Conservation (phyloP, 352 stramenopile species). For the Globisporangium radiosum region DNA sequence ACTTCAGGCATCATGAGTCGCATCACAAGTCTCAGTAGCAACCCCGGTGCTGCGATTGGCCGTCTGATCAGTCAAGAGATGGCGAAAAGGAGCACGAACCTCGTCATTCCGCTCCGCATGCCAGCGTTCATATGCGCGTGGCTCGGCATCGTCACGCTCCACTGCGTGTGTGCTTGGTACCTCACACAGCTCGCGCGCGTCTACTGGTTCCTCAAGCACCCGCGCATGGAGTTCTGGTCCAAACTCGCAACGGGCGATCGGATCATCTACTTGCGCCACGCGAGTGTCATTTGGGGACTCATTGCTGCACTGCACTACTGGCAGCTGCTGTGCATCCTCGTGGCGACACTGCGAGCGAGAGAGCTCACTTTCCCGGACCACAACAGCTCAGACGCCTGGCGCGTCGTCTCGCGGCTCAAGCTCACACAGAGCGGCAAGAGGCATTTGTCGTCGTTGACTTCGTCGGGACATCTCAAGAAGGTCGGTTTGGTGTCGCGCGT, state of each 20-base stretch:
- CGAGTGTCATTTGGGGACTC: not conserved
- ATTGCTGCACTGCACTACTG: constrained; percentile 2
- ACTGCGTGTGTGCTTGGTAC: constrained; percentile 6
- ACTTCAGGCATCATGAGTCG: no score
- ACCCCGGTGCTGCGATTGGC: no score
- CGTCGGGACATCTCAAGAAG: no score
- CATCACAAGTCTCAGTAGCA: no score
- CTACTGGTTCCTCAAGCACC: not conserved
- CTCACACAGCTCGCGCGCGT: not conserved
- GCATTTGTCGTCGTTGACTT: no score
- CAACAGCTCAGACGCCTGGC: not conserved
- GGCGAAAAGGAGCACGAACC: no score
- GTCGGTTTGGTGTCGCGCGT: no score
- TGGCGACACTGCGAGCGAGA: not conserved
- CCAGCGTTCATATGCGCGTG: constrained; percentile 2
- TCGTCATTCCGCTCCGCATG: no score
- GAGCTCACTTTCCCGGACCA: constrained; percentile 1
- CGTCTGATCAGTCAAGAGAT: no score
- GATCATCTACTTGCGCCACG: not conserved
- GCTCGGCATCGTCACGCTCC: constrained; percentile 1
- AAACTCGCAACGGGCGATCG: not conserved
- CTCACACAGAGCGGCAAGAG: no score
- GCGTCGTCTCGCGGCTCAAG: not conserved
- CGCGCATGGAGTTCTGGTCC: constrained; percentile 2
- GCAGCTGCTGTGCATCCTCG: constrained; percentile 4